Percentiles rank a stretch among this genome's conserved stretches.
Conservation (phyloP, 2,329 filamentous ascomycete genomes). For the Pseudocercospora fijiensis region DNA sequence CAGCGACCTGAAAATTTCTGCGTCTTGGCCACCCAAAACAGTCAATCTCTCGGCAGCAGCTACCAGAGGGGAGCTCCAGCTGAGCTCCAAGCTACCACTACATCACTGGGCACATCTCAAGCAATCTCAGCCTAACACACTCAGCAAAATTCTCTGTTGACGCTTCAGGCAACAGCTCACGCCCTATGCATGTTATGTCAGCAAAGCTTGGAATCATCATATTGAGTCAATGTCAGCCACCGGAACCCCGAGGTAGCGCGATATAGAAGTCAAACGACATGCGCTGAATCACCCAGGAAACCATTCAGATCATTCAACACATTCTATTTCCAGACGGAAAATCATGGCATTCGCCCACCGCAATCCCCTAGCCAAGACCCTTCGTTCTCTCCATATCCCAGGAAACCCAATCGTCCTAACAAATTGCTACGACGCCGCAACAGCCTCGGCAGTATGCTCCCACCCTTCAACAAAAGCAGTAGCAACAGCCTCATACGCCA, state of each 20-base stretch:
- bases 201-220: neutral
- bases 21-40: neutral
- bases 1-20: neutral
- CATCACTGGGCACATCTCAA: neutral
- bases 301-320: neutral
- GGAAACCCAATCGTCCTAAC: constrained; percentile 54
- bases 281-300: neutral
- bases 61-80: neutral
- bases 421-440: constrained; percentile 57
- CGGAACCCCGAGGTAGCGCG: neutral
- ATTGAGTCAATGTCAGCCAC: neutral
- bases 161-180: neutral
- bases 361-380: constrained; percentile 15
- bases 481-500: constrained; percentile 41
- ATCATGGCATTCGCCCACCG: constrained; percentile 16
- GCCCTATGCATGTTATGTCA: neutral
- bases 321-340: neutral
- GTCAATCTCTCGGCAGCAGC: neutral
- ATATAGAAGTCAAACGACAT: neutral
- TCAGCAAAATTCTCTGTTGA: neutral
- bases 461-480: constrained; percentile 47
- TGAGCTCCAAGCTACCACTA: neutral
- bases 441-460: constrained; percentile 48
- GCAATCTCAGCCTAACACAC: neutral
- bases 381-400: constrained; percentile 51